Evolutionary conservation across 495 filamentous ascomycete genomes (phyloP), one percentile per base, ranked within the genome.

Genomic region (Cercophora sp.): DNA sequence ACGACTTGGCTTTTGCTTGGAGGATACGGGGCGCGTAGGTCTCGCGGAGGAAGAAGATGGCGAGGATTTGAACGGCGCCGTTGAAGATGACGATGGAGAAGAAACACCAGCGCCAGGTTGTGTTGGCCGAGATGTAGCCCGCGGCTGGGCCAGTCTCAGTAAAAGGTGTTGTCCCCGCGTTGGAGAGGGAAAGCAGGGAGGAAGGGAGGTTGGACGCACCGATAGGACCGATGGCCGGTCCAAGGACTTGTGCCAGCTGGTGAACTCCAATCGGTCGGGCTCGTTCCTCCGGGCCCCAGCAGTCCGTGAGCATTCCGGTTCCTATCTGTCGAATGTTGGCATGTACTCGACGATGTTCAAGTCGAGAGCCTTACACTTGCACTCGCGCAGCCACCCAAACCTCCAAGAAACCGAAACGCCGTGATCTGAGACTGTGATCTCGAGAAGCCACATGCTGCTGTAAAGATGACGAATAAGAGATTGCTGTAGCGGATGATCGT

Each of bases 21-120:
- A 88, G 79, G 11, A 87, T 56, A 5, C 72, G 70, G 1, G 79
- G 78, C 1, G 77, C 75, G 55, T 85, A 86, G 1, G 85, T 83
- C 61, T 88, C 85, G 0, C 66, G 71, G 16, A 83, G 67, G 50
- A 79, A 76, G 4, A 80, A 42, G 2, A 71, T 41, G 0, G 59
- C 57, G 0, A 70, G 22, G 20, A 75, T 37, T 23, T 70, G 66
- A 10, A 70, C 49, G 15, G 57, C 39, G 2, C 51, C 59, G 32
- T 66, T 63, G 27, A 75, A 60, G 48, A 81, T 71, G 1, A 70
- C 61, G 3, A 72, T 67, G 5, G 71, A 35, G 68, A 67, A 76
- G 45, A 77, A 77, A 11, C 61, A 70, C 74, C 74, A 77, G 20
- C 70, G 55, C 74, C 74, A 83, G 5, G 66, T 62, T 0, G 80